Conservation (phyloP, 768 basidiomycete species). For the Coprinellus aureogranulatus region DNA sequence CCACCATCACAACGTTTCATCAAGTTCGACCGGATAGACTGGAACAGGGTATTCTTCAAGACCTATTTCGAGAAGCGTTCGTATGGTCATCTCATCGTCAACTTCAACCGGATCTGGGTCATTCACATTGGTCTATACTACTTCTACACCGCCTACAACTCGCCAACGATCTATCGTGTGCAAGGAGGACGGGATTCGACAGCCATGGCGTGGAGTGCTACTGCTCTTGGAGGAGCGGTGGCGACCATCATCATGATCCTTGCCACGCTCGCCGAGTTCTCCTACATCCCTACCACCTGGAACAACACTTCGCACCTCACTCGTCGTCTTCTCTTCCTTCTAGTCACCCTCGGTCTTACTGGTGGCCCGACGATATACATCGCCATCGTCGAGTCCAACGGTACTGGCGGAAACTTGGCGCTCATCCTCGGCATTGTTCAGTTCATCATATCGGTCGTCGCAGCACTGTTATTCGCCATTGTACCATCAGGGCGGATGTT, state of each 20-base stretch:
- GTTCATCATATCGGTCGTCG: conserved; percentile 87
- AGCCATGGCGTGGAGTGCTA: conserved; percentile 90
- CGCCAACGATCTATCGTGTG: conserved; percentile 76
- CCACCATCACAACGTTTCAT: conserved; percentile 91
- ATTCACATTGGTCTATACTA: conserved; percentile 93
- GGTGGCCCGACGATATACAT: conserved; percentile 94
- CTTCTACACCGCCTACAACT: conserved; percentile 95
- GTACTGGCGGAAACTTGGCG: conserved; percentile 66
- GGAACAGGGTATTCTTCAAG: conserved; percentile 97
- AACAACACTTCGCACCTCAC: conserved; percentile 97
- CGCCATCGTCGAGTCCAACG: conserved; percentile 73
- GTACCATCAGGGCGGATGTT: conserved; percentile 99
- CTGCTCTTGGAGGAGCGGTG: conserved; percentile 91
- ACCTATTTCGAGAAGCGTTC: conserved; percentile 98
- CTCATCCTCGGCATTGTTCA: conserved; percentile 95
- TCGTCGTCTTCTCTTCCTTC: conserved; percentile 83
- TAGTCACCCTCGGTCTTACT: conserved; percentile 90
- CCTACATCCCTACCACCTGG: conserved; percentile 99
- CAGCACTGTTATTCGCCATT: conserved; percentile 82
- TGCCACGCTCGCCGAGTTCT: conserved; percentile 93
- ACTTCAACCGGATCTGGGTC: conserved; percentile 99
- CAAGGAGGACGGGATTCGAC: conserved; percentile 55
- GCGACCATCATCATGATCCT: conserved; percentile 95
- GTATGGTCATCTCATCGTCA: conserved; percentile 94
- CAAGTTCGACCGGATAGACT: conserved; percentile 95